Percentiles rank a stretch among this genome's conserved stretches.
Evolutionary conservation across 108 stramenopile species (phyloP).

Genomic region (Fragilaria radians): DNA sequence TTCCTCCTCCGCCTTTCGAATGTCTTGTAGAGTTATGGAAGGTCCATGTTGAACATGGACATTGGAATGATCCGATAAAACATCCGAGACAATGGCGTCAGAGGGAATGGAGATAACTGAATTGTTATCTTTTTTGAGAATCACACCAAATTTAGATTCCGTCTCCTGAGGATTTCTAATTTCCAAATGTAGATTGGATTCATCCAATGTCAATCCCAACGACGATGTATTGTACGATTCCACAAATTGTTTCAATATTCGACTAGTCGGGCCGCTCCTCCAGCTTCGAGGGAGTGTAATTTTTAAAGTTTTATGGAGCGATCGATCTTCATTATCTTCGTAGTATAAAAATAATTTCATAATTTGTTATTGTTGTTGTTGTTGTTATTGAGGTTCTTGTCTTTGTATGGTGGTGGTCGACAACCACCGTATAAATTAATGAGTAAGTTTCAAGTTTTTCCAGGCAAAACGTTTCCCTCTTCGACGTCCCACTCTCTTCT

Average conservation of each 20-base stretch:
- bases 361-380: no score
- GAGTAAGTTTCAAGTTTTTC: no score
- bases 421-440: no score
- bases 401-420: no score
- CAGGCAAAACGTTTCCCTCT: no score
- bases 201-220: slow-evolving; percentile 51
- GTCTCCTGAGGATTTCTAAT: slow-evolving; percentile 19
- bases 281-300: slow-evolving; percentile 87
- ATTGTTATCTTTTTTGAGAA: no score
- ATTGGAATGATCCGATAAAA: slow-evolving; percentile 68
- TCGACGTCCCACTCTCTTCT: no score
- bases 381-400: no score
- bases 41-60: slow-evolving; percentile 70
- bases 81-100: slow-evolving; percentile 64
- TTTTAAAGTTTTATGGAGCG: slow-evolving; percentile 78
- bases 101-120: slow-evolving; percentile 47
- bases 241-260: slow-evolving; percentile 67
- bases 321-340: slow-evolving; percentile 75
- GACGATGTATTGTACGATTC: slow-evolving; percentile 77
- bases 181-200: slow-evolving; percentile 45
- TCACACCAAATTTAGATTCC: slow-evolving; percentile 26
- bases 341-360: slow-evolving; percentile 91
- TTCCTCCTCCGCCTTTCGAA: slow-evolving; percentile 28
- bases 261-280: slow-evolving; percentile 74
- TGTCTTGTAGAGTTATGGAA: slow-evolving; percentile 39